Percentiles rank a stretch among this genome's conserved stretches.
phyloP scores from a whole-genome alignment of 108 stramenopile genomes.

The Pseudonitzschia delicatissima region DNA sequence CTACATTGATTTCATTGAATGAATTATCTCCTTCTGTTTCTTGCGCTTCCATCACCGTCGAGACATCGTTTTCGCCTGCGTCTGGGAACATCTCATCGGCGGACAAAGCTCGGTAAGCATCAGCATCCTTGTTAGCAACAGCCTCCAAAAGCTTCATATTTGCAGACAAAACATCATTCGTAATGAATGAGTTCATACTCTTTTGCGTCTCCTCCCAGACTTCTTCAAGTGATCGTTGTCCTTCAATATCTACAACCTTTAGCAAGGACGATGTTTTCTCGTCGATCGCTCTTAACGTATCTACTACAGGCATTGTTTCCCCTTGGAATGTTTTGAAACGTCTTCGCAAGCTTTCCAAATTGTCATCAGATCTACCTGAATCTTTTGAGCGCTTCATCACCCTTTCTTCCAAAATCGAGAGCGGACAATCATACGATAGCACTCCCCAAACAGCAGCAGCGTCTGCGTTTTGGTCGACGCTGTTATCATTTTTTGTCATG shows the following conservation, averaged over 20 bases:
- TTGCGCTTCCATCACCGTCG: constrained; percentile 26
- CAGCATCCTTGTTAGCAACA: constrained; percentile 37
- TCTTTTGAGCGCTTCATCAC: constrained; percentile 78
- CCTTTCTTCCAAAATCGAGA: constrained; percentile 72
- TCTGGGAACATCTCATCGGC: constrained; percentile 35
- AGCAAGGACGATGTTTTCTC: constrained; percentile 27
- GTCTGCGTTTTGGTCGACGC: neutral
- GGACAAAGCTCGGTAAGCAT: constrained; percentile 35
- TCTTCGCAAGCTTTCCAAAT: constrained; percentile 76
- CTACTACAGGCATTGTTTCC: constrained; percentile 82
- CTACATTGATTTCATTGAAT: constrained; percentile 7
- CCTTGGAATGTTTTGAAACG: constrained; percentile 82
- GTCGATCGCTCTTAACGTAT: constrained; percentile 44
- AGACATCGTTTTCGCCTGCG: neutral
- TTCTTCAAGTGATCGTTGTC: constrained; percentile 59
- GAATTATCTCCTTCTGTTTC: constrained; percentile 13
- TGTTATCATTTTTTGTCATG: constrained; percentile 37
- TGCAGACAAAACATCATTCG: constrained; percentile 69
- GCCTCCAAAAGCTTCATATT: constrained; percentile 51
- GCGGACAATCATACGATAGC: constrained; percentile 90
- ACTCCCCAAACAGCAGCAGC: constrained; percentile 60
- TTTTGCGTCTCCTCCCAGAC: constrained; percentile 71
- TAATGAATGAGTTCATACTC: constrained; percentile 60
- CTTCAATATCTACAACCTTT: constrained; percentile 57
- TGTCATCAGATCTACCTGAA: constrained; percentile 94